Conservation (phyloP, 768 basidiomycete species). For the Lactarius psammicola region DNA sequence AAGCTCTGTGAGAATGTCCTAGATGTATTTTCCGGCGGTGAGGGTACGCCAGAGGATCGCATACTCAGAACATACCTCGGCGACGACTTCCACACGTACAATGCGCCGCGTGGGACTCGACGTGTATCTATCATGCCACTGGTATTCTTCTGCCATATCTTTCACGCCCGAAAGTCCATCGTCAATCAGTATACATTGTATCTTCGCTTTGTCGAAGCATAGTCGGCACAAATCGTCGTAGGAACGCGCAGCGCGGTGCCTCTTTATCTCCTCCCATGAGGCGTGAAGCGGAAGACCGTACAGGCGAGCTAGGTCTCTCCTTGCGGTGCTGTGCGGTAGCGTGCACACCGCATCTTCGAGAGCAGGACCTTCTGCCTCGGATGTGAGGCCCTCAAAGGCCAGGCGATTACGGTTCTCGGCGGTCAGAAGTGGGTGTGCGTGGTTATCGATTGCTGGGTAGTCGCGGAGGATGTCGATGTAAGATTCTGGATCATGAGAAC, state of each 20-base stretch:
- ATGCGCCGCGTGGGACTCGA: slow-evolving; percentile 54
- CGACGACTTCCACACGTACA: slow-evolving; percentile 65
- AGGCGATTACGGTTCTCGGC: slow-evolving; percentile 44
- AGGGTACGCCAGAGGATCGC: background rate
- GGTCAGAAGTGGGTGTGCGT: slow-evolving; percentile 69
- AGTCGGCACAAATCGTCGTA: slow-evolving; percentile 58
- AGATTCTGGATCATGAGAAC: slow-evolving; percentile 5
- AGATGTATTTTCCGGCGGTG: slow-evolving; percentile 5
- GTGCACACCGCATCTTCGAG: slow-evolving; percentile 52
- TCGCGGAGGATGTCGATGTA: slow-evolving; percentile 21
- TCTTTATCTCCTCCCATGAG: slow-evolving; percentile 62
- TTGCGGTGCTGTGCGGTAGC: slow-evolving; percentile 58
- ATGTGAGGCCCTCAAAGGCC: slow-evolving; percentile 62
- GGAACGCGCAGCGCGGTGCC: slow-evolving; percentile 40
- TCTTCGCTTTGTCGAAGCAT: slow-evolving; percentile 55
- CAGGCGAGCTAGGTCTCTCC: slow-evolving; percentile 51
- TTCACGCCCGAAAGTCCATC: slow-evolving; percentile 59
- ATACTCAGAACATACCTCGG: slow-evolving; percentile 51
- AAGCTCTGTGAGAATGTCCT: slow-evolving; percentile 33
- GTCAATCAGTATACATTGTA: slow-evolving; percentile 69
- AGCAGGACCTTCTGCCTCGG: slow-evolving; percentile 61
- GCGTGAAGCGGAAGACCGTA: slow-evolving; percentile 41
- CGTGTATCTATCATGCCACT: slow-evolving; percentile 65
- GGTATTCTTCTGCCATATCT: slow-evolving; percentile 48
- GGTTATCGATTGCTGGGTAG: slow-evolving; percentile 72